Conservation (phyloP, 768 basidiomycete species). For the Paxillus involutus region DNA sequence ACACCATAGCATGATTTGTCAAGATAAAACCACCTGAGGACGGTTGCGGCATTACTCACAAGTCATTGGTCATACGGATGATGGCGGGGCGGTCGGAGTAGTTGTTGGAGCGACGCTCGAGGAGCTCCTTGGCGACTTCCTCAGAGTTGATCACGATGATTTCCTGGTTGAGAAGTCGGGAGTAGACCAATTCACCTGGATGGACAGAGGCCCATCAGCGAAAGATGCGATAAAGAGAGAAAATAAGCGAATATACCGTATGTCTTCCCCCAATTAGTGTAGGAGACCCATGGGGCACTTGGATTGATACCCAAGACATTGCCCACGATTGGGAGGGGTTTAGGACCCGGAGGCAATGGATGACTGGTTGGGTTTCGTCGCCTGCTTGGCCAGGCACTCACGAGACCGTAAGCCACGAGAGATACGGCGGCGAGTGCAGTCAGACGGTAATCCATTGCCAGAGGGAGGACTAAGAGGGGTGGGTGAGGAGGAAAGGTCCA, state of each 20-base stretch:
- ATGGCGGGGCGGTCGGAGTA: slow-evolving; percentile 44
- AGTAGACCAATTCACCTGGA: slow-evolving; percentile 37
- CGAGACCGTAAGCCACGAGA: slow-evolving; percentile 5
- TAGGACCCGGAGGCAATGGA: slow-evolving; percentile 52
- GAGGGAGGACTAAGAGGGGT: not conserved
- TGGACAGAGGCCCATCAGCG: not conserved
- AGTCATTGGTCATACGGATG: slow-evolving; percentile 28
- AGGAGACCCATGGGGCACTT: slow-evolving; percentile 31
- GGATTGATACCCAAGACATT: slow-evolving; percentile 28
- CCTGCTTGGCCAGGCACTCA: slow-evolving; percentile 4
- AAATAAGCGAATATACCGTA: slow-evolving; percentile 22
- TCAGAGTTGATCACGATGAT: slow-evolving; percentile 42
- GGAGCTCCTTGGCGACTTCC: slow-evolving; percentile 39
- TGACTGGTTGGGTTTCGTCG: not conserved
- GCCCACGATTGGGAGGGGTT: slow-evolving; percentile 38
- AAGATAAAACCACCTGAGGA: not conserved
- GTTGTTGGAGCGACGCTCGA: slow-evolving; percentile 43
- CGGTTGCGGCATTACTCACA: slow-evolving; percentile 13
- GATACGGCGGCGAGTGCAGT: slow-evolving; percentile 9
- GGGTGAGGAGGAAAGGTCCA: not conserved
- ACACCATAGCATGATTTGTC: not conserved
- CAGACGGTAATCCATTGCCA: slow-evolving; percentile 13
- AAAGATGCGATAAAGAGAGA: slow-evolving; percentile 10
- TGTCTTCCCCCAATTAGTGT: slow-evolving; percentile 29
- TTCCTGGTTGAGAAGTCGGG: slow-evolving; percentile 35